phyloP scores from a whole-genome alignment of 139 green algal species.

The Chlamydomonas asymmetrica region DNA sequence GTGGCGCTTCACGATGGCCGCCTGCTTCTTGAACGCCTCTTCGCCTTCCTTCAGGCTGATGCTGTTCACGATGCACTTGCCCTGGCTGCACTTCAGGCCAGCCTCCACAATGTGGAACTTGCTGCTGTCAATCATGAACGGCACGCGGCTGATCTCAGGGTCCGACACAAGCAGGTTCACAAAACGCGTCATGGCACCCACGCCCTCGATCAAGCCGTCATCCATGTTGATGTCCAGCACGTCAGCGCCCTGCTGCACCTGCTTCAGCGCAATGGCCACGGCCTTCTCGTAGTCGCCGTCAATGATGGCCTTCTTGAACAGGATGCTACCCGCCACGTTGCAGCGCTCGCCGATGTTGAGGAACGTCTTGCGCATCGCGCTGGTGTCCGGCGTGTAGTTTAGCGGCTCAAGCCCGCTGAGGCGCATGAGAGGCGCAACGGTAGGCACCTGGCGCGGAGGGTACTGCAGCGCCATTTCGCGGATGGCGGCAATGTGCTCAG shows the following conservation, averaged over 20 bases:
- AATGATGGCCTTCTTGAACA: slow-evolving; percentile 98
- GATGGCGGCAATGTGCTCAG: slow-evolving; percentile 91
- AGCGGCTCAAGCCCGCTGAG: slow-evolving; percentile 93
- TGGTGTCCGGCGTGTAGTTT: slow-evolving; percentile 82
- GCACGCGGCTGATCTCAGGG: slow-evolving; percentile 90
- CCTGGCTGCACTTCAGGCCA: slow-evolving; percentile 92
- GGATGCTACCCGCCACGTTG: slow-evolving; percentile 93
- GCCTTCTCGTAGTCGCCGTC: slow-evolving; percentile 95
- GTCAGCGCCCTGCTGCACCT: slow-evolving; percentile 85
- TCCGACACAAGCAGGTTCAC: slow-evolving; percentile 97
- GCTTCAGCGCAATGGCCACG: slow-evolving; percentile 85
- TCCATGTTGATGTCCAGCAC: slow-evolving; percentile 99
- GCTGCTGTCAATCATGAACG: slow-evolving; percentile 98
- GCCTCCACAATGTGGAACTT: slow-evolving; percentile 98
- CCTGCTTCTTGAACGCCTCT: slow-evolving; percentile 87
- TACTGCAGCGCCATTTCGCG: slow-evolving; percentile 68
- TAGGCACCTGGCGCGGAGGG: slow-evolving; percentile 61
- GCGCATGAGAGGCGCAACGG: slow-evolving; percentile 79
- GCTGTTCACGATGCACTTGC: slow-evolving; percentile 98
- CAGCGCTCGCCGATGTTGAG: slow-evolving; percentile 96
- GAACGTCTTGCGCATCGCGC: slow-evolving; percentile 87
- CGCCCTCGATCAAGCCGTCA: slow-evolving; percentile 95
- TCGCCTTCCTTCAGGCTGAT: slow-evolving; percentile 98
- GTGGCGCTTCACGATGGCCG: slow-evolving; percentile 80
- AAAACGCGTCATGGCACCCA: slow-evolving; percentile 93